These are phyloP conservation scores for Harringtonia lauricola DNA, from an alignment of 2,329 filamentous ascomycete species.

Conservation along the genomic window DNA sequence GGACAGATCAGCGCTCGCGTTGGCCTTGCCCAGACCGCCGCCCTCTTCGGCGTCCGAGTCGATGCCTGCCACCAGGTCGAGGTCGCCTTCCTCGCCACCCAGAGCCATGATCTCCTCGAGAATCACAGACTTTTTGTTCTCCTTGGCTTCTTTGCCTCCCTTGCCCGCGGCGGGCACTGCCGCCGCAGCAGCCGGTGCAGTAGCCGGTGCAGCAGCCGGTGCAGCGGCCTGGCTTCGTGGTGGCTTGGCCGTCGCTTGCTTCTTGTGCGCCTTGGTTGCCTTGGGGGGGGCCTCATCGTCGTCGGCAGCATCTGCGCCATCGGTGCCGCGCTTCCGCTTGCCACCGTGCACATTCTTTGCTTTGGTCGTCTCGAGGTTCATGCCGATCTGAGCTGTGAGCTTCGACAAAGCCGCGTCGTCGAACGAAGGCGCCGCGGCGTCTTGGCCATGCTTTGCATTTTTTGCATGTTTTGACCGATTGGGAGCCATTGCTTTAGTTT, in stretches of 20 bases:
- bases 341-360: constrained; percentile 15
- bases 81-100: constrained; percentile 53
- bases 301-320: neutral
- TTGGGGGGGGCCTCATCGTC: neutral
- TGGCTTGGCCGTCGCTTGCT: constrained; percentile 19
- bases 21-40: constrained; percentile 15
- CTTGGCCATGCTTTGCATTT: constrained; percentile 23
- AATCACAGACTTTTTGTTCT: constrained; percentile 22
- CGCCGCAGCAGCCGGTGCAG: constrained; percentile 14
- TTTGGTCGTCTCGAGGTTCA: constrained; percentile 31
- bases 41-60: constrained; percentile 38
- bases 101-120: constrained; percentile 54
- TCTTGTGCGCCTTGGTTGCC: neutral
- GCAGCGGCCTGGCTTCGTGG: constrained; percentile 14
- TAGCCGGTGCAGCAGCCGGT: constrained; percentile 15
- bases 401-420: constrained; percentile 39
- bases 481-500: neutral
- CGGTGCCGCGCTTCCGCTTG: constrained; percentile 11
- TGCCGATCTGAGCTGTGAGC: constrained; percentile 46
- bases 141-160: constrained; percentile 21
- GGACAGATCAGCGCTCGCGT: constrained; percentile 11
- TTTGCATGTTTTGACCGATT: constrained; percentile 18
- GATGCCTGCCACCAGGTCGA: constrained; percentile 47
- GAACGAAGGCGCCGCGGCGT: constrained; percentile 21
- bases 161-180: constrained; percentile 15